Conservation (phyloP, 148 eudicot genomes). For the Rhododendron simsii region DNA sequence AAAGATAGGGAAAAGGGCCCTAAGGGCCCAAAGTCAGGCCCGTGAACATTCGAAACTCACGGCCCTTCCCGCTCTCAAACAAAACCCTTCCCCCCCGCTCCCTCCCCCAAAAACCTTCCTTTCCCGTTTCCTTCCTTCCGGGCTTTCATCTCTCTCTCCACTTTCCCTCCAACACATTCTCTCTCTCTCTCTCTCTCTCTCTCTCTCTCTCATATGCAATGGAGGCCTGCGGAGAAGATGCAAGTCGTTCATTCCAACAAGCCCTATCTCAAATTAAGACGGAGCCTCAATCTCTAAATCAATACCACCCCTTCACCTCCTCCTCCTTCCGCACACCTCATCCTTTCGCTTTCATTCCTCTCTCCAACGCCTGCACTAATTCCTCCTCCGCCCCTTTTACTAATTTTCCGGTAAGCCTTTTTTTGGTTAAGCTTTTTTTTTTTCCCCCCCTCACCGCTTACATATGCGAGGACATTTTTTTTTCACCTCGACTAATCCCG, state of each 20-base stretch:
- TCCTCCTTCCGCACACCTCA: background rate
- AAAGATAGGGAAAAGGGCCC: background rate
- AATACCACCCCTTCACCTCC: background rate
- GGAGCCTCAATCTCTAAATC: slow-evolving; percentile 2
- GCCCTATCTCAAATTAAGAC: background rate
- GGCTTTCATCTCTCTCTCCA: background rate
- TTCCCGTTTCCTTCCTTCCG: background rate
- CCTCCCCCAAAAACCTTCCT: background rate
- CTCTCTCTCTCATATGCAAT: background rate
- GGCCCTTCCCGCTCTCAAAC: background rate
- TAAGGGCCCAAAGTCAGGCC: background rate
- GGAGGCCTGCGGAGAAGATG: background rate
- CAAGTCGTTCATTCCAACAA: background rate
- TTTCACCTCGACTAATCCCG: too few species aligned
- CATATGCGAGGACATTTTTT: too few species aligned
- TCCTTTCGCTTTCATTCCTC: background rate
- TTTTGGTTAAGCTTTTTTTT: too few species aligned
- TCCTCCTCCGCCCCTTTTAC: background rate
- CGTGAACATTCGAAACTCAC: background rate
- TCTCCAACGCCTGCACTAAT: background rate
- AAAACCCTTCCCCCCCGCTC: background rate
- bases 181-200: background rate
- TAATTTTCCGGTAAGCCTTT: background rate
- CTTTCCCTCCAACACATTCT: background rate
- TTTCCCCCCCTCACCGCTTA: too few species aligned